Evolutionary conservation across 2,329 filamentous ascomycete species (phyloP).

Genomic region (Penicillium paneum): DNA sequence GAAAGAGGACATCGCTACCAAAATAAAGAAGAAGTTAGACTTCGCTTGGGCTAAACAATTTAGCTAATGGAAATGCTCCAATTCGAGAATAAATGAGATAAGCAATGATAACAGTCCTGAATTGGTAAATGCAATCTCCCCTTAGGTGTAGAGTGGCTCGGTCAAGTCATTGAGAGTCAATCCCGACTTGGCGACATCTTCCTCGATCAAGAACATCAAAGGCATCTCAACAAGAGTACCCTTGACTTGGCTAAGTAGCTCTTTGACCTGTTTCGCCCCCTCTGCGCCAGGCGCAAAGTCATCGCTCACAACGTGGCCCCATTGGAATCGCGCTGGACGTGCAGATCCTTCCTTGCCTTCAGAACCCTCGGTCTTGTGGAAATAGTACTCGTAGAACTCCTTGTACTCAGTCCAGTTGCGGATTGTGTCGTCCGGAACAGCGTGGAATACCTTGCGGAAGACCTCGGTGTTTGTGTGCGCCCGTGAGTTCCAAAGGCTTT

Average conservation of each 20-base stretch:
- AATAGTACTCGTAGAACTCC: slow-evolving; percentile 61
- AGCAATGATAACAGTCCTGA: not conserved
- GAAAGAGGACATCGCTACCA: not conserved
- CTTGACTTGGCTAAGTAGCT: slow-evolving; percentile 62
- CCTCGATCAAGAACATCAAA: slow-evolving; percentile 76
- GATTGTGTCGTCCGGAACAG: slow-evolving; percentile 58
- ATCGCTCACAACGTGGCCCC: slow-evolving; percentile 81
- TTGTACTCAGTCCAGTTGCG: slow-evolving; percentile 61
- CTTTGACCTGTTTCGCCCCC: slow-evolving; percentile 70
- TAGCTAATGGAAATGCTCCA: not conserved
- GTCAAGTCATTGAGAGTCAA: slow-evolving; percentile 69
- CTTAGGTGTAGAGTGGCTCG: slow-evolving; percentile 66
- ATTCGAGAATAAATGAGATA: slow-evolving; percentile 1
- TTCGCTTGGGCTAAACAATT: not conserved
- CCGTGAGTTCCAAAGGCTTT: slow-evolving; percentile 56
- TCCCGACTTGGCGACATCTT: slow-evolving; percentile 83
- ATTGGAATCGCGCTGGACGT: slow-evolving; percentile 61
- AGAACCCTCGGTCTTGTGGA: slow-evolving; percentile 44
- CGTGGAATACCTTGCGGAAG: slow-evolving; percentile 61
- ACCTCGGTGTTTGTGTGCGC: slow-evolving; percentile 59
- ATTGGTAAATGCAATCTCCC: not conserved
- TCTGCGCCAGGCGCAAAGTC: slow-evolving; percentile 62
- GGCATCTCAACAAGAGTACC: slow-evolving; percentile 87
- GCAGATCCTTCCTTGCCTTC: slow-evolving; percentile 45
- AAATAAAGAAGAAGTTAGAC: not conserved